These are phyloP conservation scores for Ambrosia artemisiifolia DNA, from an alignment of 129 eudicot genomes.

Conservation along the genomic window DNA sequence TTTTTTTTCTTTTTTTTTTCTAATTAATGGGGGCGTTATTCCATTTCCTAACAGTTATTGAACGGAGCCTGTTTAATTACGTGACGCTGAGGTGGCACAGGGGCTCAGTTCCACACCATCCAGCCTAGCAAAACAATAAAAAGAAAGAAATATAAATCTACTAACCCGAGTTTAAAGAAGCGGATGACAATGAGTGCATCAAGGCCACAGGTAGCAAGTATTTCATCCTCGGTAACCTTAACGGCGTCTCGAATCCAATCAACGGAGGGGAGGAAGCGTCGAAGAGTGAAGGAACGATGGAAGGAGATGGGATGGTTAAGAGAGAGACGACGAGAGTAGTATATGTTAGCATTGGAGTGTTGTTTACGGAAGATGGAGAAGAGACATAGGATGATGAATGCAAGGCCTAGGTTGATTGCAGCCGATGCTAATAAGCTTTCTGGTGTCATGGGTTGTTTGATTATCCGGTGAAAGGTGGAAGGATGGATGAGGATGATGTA, in stretches of 20 bases:
- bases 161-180: constrained; percentile 60
- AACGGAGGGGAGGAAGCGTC: constrained; percentile 52
- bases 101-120: too few species aligned
- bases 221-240: constrained; percentile 59
- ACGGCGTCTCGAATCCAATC: constrained; percentile 63
- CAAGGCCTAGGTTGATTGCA: constrained; percentile 63
- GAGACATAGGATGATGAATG: constrained; percentile 50
- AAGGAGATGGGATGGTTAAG: constrained; percentile 37
- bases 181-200: constrained; percentile 75
- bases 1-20: too few species aligned
- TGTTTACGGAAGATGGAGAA: constrained; percentile 57
- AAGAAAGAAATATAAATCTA: too few species aligned
- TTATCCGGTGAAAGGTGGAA: constrained; percentile 3
- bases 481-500: constrained; percentile 10
- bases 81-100: too few species aligned
- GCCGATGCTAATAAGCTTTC: constrained; percentile 68
- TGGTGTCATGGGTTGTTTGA: constrained; percentile 28
- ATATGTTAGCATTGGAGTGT: constrained; percentile 47
- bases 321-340: constrained; percentile 58
- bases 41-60: too few species aligned
- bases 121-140: too few species aligned
- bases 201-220: constrained; percentile 56
- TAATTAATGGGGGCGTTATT: too few species aligned
- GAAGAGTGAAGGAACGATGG: constrained; percentile 32
- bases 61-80: too few species aligned